phyloP scores from a whole-genome alignment of 129 eudicot genomes.

The Sambucus nigra region DNA sequence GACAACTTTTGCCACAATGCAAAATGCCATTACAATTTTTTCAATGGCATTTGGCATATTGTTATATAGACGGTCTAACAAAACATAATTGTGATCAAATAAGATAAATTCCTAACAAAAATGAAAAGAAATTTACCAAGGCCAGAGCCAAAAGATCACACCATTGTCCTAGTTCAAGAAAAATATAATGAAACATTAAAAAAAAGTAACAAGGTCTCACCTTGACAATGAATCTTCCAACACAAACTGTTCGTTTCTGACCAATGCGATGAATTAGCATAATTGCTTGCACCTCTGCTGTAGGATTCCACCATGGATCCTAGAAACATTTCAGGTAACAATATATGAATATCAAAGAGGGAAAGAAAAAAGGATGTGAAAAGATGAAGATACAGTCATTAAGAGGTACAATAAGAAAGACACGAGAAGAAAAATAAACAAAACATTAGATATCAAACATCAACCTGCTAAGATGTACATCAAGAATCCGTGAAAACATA shows the following conservation, averaged over 20 bases:
- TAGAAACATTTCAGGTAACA: constrained; percentile 9
- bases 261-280: constrained; percentile 92
- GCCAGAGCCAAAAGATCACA: too few relatives aligned
- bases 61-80: too few relatives aligned
- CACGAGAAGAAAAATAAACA: too few relatives aligned
- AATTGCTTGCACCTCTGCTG: constrained; percentile 88
- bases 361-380: background rate
- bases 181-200: background rate
- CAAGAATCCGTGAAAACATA: too few relatives aligned
- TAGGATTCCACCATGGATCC: constrained; percentile 99
- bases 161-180: background rate
- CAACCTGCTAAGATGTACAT: too few relatives aligned
- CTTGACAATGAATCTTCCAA: constrained; percentile 84
- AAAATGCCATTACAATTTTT: too few relatives aligned
- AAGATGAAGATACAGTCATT: background rate
- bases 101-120: too few relatives aligned
- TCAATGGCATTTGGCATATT: too few relatives aligned
- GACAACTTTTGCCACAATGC: too few relatives aligned
- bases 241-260: constrained; percentile 74
- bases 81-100: too few relatives aligned
- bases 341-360: constrained; percentile 2
- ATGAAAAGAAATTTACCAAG: too few relatives aligned
- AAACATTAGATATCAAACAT: too few relatives aligned
- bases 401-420: constrained; percentile 66
- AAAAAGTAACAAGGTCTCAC: constrained; percentile 11